Evolutionary conservation across 2,329 filamentous ascomycete species (phyloP).

Genomic region (Mariannaea elegans): DNA sequence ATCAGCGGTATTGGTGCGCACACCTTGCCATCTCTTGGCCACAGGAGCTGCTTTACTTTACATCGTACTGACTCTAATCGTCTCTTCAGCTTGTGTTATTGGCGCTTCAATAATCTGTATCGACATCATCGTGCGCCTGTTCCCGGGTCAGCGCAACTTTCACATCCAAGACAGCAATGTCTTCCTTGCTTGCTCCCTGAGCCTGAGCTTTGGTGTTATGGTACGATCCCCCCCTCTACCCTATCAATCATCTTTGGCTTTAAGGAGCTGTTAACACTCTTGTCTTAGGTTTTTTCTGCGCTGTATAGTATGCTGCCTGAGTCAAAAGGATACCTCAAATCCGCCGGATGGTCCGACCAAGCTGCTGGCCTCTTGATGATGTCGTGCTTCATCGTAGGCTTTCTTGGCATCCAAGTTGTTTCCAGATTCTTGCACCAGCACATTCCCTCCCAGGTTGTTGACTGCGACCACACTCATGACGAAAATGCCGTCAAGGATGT

Average conservation of each 20-base stretch:
- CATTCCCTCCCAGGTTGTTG: constrained; percentile 81
- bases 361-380: constrained; percentile 75
- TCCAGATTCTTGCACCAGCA: constrained; percentile 77
- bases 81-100: constrained; percentile 65
- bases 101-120: constrained; percentile 88
- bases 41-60: background rate
- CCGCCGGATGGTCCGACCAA: constrained; percentile 72
- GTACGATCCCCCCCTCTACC: constrained; percentile 59
- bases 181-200: constrained; percentile 88
- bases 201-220: constrained; percentile 96
- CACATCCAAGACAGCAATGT: constrained; percentile 87
- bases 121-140: constrained; percentile 76
- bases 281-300: constrained; percentile 81
- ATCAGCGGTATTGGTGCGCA: constrained; percentile 77
- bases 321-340: constrained; percentile 78
- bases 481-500: constrained; percentile 53
- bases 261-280: constrained; percentile 17
- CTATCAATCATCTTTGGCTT: background rate
- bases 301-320: constrained; percentile 94
- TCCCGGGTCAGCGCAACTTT: constrained; percentile 81
- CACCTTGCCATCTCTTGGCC: background rate
- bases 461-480: constrained; percentile 79
- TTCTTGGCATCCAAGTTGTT: constrained; percentile 77
- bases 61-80: constrained; percentile 11
- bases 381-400: constrained; percentile 74